Percentiles rank a stretch among this genome's conserved stretches.
Evolutionary conservation across 352 stramenopile species (phyloP).

Genomic region (Phytophthora cactorum): DNA sequence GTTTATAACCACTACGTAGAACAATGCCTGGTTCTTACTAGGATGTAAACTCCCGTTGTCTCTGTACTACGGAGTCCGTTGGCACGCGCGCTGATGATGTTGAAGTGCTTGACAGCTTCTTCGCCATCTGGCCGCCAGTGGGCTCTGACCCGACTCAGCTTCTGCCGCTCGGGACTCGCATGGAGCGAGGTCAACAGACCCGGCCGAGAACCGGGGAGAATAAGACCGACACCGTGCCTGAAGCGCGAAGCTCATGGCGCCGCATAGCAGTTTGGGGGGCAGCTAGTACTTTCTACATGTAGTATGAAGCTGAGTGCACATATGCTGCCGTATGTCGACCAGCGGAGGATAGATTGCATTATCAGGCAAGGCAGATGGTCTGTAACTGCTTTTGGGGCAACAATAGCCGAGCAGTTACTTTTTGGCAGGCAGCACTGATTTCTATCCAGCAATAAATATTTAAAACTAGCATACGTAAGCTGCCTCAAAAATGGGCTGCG

Average conservation of each 20-base stretch:
- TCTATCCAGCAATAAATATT: conserved; percentile 23
- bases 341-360: conserved; percentile 17
- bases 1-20: neutral
- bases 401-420: neutral
- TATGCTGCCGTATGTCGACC: conserved; percentile 10
- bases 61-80: neutral
- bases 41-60: neutral
- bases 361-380: conserved; percentile 15
- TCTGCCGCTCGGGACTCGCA: conserved; percentile 5
- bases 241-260: no score
- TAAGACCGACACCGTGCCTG: conserved; percentile 2
- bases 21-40: no score
- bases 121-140: conserved; percentile 24
- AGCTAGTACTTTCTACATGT: no score
- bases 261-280: no score
- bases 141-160: conserved; percentile 28
- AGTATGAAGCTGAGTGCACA: no score
- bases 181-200: conserved; percentile 13
- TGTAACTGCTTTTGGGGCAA: neutral
- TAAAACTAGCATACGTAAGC: neutral
- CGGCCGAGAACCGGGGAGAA: conserved; percentile 6
- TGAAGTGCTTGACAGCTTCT: conserved; percentile 34
- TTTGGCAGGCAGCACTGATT: conserved; percentile 1
- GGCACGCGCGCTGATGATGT: conserved; percentile 3
- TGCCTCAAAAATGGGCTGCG: conserved; percentile 50